These are phyloP conservation scores for Boletellus emodensis DNA, from an alignment of 768 basidiomycete species.

Conservation along the genomic window DNA sequence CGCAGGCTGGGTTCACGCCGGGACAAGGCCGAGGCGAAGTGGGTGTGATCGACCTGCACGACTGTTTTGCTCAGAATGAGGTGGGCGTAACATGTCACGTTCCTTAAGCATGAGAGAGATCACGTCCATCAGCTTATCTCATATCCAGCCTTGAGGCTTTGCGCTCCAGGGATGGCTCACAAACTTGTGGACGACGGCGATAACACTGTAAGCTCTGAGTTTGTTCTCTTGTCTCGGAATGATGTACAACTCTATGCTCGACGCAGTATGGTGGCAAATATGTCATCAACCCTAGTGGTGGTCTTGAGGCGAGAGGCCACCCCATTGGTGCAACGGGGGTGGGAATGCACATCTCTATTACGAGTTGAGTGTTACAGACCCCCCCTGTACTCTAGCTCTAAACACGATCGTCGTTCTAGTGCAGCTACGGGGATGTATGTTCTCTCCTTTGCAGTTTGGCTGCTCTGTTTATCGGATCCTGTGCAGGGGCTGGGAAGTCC, in stretches of 20 bases:
- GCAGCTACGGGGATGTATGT: slow-evolving; percentile 65
- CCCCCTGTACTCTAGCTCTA: not conserved
- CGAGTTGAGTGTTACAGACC: slow-evolving; percentile 45
- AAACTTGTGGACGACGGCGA: slow-evolving; percentile 71
- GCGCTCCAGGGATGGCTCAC: slow-evolving; percentile 57
- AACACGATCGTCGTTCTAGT: slow-evolving; percentile 36
- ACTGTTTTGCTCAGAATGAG: slow-evolving; percentile 81
- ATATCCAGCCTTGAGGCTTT: slow-evolving; percentile 75
- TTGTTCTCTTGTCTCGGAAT: not conserved
- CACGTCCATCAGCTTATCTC: slow-evolving; percentile 53
- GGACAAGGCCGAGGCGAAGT: slow-evolving; percentile 65
- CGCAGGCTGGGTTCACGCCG: slow-evolving; percentile 59
- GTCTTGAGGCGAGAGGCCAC: slow-evolving; percentile 80
- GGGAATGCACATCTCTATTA: slow-evolving; percentile 80
- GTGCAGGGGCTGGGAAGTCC: slow-evolving; percentile 71
- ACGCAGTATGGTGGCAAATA: slow-evolving; percentile 74
- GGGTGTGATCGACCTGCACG: slow-evolving; percentile 79
- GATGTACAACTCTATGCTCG: not conserved
- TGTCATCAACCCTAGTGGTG: slow-evolving; percentile 80
- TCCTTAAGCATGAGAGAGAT: not conserved
- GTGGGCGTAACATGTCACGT: slow-evolving; percentile 30
- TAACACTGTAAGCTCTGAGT: slow-evolving; percentile 56
- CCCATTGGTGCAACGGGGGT: slow-evolving; percentile 77
- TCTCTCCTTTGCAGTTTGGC: not conserved
- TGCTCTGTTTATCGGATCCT: not conserved